These are phyloP conservation scores for Fusarium sp. DNA, from an alignment of 2,329 filamentous ascomycete species.

Conservation along the genomic window DNA sequence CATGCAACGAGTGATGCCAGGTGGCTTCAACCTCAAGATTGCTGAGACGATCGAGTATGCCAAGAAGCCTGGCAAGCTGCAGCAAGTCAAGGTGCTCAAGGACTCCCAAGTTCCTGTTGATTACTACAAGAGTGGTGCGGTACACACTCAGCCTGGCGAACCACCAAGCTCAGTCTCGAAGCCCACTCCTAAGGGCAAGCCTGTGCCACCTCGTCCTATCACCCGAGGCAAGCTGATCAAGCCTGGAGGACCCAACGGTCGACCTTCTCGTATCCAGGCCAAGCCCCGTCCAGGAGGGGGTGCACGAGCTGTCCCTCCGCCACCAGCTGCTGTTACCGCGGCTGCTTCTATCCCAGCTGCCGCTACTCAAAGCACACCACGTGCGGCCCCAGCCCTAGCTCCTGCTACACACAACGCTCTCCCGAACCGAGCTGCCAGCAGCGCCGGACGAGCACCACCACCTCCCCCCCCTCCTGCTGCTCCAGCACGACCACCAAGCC, in stretches of 20 bases:
- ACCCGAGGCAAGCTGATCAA: constrained; percentile 93
- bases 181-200: constrained; percentile 88
- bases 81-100: constrained; percentile 88
- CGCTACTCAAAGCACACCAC: constrained; percentile 38
- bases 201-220: constrained; percentile 87
- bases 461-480: constrained; percentile 71
- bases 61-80: constrained; percentile 96
- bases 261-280: constrained; percentile 76
- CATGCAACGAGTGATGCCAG: constrained; percentile 81
- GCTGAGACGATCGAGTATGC: constrained; percentile 91
- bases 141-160: constrained; percentile 89
- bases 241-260: constrained; percentile 86
- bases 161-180: constrained; percentile 83
- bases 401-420: constrained; percentile 48
- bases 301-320: constrained; percentile 50
- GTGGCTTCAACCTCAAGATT: constrained; percentile 84
- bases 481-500: constrained; percentile 62
- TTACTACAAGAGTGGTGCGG: constrained; percentile 91
- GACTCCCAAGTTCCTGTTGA: constrained; percentile 83
- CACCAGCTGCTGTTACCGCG: constrained; percentile 48
- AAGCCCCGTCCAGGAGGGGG: constrained; percentile 58
- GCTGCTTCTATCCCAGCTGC: constrained; percentile 45
- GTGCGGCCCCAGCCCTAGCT: constrained; percentile 24
- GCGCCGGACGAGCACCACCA: constrained; percentile 67
- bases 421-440: constrained; percentile 64